phyloP scores from a whole-genome alignment of 2,329 filamentous ascomycete species.

The Elsinoe necatrix region DNA sequence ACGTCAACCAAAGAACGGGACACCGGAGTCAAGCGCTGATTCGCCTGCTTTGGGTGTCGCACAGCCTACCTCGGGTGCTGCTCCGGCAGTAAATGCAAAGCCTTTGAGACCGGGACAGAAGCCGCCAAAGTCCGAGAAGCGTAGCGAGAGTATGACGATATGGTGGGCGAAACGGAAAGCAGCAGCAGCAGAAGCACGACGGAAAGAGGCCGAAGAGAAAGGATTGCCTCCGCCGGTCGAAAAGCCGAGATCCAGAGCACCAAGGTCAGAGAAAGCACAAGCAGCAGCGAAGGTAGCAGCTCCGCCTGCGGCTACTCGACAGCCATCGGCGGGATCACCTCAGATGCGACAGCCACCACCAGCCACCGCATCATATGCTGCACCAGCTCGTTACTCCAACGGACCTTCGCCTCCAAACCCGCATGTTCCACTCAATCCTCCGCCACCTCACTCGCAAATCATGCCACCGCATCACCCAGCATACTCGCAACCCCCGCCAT shows the following conservation, averaged over 20 bases:
- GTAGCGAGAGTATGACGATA: constrained; percentile 38
- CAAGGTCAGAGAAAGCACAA: constrained; percentile 2
- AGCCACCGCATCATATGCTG: not conserved
- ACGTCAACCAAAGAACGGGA: constrained; percentile 24
- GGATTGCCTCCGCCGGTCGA: not conserved
- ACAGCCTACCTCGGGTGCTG: not conserved
- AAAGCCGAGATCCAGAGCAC: not conserved
- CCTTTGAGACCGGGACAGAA: constrained; percentile 21
- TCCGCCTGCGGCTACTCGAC: not conserved
- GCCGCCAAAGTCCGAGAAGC: constrained; percentile 35
- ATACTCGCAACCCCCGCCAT: constrained; percentile 1
- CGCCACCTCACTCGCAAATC: not conserved
- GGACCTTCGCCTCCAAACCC: constrained; percentile 2
- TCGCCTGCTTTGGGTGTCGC: not conserved
- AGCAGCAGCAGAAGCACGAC: constrained; percentile 18
- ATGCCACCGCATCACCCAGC: not conserved
- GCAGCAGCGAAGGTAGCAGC: not conserved
- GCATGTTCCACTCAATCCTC: not conserved
- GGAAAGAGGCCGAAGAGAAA: constrained; percentile 10
- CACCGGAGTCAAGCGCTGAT: not conserved
- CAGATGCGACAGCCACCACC: not conserved
- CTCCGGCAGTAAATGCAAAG: not conserved
- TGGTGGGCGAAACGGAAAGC: constrained; percentile 40
- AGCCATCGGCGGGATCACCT: constrained; percentile 1
- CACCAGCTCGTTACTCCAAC: constrained; percentile 1